These are phyloP conservation scores for Fusarium sp. DNA, from an alignment of 2,329 filamentous ascomycete species.

Conservation along the genomic window DNA sequence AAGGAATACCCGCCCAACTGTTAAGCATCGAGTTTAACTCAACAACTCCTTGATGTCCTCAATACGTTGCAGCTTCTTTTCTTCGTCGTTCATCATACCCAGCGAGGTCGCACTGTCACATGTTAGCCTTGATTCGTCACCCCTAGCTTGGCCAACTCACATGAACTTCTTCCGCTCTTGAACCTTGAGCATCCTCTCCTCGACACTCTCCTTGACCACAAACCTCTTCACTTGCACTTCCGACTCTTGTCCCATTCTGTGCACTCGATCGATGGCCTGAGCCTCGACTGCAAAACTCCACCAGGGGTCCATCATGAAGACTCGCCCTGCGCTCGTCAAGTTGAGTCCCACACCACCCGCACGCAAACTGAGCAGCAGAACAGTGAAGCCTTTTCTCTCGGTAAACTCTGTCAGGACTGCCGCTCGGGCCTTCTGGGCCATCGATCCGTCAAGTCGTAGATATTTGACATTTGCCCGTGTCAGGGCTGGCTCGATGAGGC, in stretches of 20 bases:
- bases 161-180: constrained; percentile 98
- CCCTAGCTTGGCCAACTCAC: constrained; percentile 64
- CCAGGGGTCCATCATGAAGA: constrained; percentile 99
- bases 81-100: constrained; percentile 94
- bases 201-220: constrained; percentile 89
- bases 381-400: constrained; percentile 68
- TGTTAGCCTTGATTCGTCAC: constrained; percentile 23
- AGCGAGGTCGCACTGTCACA: constrained; percentile 83
- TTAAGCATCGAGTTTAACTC: constrained; percentile 57
- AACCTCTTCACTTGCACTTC: constrained; percentile 91
- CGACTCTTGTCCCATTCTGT: constrained; percentile 92
- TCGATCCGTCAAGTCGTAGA: constrained; percentile 91
- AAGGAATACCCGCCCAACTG: background rate
- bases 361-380: constrained; percentile 85
- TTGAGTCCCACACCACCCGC: constrained; percentile 96
- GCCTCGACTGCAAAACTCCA: constrained; percentile 98
- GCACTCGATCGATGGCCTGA: constrained; percentile 96
- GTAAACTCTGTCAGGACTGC: constrained; percentile 81
- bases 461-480: constrained; percentile 77
- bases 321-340: constrained; percentile 85
- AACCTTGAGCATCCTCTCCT: constrained; percentile 92
- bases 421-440: constrained; percentile 86
- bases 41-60: constrained; percentile 95
- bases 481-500: constrained; percentile 88
- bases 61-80: constrained; percentile 89